Evolutionary conservation across 352 stramenopile species (phyloP).

Genomic region (Phytophthora colocasiae): DNA sequence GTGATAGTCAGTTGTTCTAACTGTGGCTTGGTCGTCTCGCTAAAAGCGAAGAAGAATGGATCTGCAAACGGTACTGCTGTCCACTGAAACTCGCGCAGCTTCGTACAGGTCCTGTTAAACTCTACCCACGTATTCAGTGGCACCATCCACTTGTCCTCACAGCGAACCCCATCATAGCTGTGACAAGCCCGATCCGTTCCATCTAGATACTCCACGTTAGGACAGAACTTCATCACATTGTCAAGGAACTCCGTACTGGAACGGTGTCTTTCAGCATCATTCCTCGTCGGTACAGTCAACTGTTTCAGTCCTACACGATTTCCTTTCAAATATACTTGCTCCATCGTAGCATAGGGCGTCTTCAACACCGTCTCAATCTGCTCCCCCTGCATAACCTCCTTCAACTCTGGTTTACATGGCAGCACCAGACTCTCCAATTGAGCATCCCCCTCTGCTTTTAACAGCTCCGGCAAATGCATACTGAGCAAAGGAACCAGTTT

Average conservation of each 20-base stretch:
- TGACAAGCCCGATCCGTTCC: slow-evolving; percentile 15
- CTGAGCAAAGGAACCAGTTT: slow-evolving; percentile 23
- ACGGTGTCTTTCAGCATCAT: slow-evolving; percentile 10
- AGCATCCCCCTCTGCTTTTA: slow-evolving; percentile 16
- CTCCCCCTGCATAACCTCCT: neutral
- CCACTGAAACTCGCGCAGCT: slow-evolving; percentile 37
- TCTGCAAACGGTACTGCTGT: slow-evolving; percentile 35
- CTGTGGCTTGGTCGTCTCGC: slow-evolving; percentile 35
- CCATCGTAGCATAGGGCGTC: slow-evolving; percentile 26
- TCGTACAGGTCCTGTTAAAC: slow-evolving; percentile 32
- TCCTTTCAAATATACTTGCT: slow-evolving; percentile 21
- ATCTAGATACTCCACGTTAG: slow-evolving; percentile 36
- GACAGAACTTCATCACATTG: slow-evolving; percentile 30
- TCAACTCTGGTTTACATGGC: slow-evolving; percentile 12
- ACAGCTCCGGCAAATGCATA: slow-evolving; percentile 15
- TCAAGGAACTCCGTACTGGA: slow-evolving; percentile 32
- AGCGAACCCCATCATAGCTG: slow-evolving; percentile 29
- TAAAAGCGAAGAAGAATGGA: slow-evolving; percentile 42
- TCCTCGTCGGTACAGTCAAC: slow-evolving; percentile 30
- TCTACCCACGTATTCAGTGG: slow-evolving; percentile 31
- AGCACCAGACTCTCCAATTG: slow-evolving; percentile 37
- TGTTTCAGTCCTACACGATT: slow-evolving; percentile 26
- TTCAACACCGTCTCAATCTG: slow-evolving; percentile 15
- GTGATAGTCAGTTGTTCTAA: slow-evolving; percentile 25
- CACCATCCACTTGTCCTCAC: slow-evolving; percentile 37